Base-by-base conservation (phyloP, 257 asterid species). In the Thymus quinquecostatus region DNA sequence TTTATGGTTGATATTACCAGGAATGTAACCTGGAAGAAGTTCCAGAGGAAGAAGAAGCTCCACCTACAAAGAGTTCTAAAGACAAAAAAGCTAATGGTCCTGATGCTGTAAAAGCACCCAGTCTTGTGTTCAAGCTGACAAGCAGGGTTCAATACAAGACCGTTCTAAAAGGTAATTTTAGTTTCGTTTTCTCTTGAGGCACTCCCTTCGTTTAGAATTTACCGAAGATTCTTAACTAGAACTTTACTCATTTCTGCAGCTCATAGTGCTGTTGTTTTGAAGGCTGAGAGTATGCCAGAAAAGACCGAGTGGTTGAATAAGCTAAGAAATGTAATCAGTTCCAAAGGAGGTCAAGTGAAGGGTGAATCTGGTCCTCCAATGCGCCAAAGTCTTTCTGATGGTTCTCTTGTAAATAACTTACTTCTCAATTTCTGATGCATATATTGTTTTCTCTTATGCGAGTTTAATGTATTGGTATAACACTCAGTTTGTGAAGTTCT, bases 21-120 rank as follows among this genome's bases (percentile, higher is more conserved):
- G 99, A 94, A 66, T 94, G 99, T 85, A 88, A 89, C 78, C 87
- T 94, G 77, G 99, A 94, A 81, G 99, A 94, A 74, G 83, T 87
- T 68, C 33, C 89, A 58, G 96, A 91, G 50, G 97, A 89, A 12
- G 98, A 94, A 27, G 99, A 87, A 80, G 75, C 90, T 77, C 90
- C 98, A 53, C 60, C 68, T 10, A 10, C 90, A 71, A 94, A 91
- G 81, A 90, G 96, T 79, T 92, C 96, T 64, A 93, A 91, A 88
- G 96, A 89, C 75, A 94, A 91, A 84, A 94, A 94, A 68, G 94
- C 95, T 64, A 94, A 87, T 72, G 96, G 86, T 56, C 91, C 98
- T 13, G 98, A 93, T 79, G 80, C 77, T 10, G 86, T 54, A 50
- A 94, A 94, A 85, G 40, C 77, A 74, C 96, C 95, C 64, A 89